These are phyloP conservation scores for Pythium chondricola DNA, from an alignment of 352 stramenopile genomes.

Conservation along the genomic window DNA sequence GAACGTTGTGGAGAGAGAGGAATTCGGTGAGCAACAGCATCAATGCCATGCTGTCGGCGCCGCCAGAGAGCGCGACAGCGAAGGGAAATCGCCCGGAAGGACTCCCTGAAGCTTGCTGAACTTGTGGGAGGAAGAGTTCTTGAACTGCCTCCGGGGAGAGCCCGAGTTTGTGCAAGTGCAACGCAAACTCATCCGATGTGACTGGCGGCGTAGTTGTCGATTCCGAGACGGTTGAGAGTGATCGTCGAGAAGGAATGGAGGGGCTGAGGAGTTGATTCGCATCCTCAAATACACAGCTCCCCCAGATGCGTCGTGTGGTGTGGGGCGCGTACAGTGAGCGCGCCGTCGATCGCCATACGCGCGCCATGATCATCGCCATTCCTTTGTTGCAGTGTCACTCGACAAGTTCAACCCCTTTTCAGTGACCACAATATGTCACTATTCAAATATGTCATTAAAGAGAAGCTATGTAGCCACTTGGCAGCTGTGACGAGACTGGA, in stretches of 20 bases:
- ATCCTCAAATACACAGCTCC: too few species aligned
- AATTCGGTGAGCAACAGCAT: slow-evolving; percentile 69
- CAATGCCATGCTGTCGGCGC: slow-evolving; percentile 77
- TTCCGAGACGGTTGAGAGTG: too few species aligned
- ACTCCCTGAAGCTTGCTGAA: too few species aligned
- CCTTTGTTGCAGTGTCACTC: too few species aligned
- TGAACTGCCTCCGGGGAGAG: slow-evolving; percentile 2
- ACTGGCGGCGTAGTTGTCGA: background rate
- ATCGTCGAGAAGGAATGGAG: too few species aligned
- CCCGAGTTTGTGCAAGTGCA: background rate
- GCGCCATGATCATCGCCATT: too few species aligned
- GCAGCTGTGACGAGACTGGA: slow-evolving; percentile 7
- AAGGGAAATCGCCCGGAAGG: slow-evolving; percentile 34
- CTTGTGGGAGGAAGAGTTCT: slow-evolving; percentile 1
- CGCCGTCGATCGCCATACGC: too few species aligned
- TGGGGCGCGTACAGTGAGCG: too few species aligned
- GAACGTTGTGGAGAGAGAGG: slow-evolving; percentile 33
- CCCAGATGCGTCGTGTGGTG: too few species aligned
- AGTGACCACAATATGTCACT: slow-evolving; percentile 10
- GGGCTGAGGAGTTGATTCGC: too few species aligned
- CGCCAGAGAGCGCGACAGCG: slow-evolving; percentile 68
- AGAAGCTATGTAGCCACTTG: slow-evolving; percentile 11
- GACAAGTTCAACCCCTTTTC: background rate
- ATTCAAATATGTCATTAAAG: background rate
- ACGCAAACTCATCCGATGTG: background rate